Conservation (phyloP, 441 rosid species). For the California macrophylla region DNA sequence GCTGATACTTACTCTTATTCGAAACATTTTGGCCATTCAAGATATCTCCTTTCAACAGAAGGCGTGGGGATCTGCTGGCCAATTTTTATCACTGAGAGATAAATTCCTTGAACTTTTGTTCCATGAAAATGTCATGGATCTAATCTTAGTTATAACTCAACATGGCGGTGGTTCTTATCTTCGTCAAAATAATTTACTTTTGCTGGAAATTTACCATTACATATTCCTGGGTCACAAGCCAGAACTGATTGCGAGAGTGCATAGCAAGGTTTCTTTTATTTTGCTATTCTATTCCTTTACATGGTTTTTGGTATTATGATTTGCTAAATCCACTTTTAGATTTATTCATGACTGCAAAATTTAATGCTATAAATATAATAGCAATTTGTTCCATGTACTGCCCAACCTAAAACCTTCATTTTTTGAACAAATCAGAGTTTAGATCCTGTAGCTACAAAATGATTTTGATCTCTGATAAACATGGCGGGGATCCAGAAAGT, state of each 20-base stretch:
- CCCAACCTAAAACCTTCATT: background rate
- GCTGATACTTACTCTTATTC: conserved; percentile 74
- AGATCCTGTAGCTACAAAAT: background rate
- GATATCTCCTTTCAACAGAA: conserved; percentile 58
- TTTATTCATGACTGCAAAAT: background rate
- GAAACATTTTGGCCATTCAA: conserved; percentile 79
- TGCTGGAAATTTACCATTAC: conserved; percentile 67
- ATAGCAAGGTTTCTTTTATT: conserved; percentile 33
- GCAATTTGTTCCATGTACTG: background rate
- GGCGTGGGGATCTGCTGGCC: conserved; percentile 58
- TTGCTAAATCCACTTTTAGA: background rate
- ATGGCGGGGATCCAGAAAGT: background rate
- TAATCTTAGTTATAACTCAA: conserved; percentile 59
- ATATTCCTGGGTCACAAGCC: conserved; percentile 74
- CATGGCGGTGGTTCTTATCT: conserved; percentile 52
- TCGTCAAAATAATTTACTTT: conserved; percentile 75
- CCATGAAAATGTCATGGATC: conserved; percentile 74
- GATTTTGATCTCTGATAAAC: background rate
- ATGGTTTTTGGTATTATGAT: background rate
- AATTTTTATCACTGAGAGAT: conserved; percentile 63
- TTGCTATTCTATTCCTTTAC: background rate
- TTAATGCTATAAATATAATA: background rate
- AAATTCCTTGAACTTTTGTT: conserved; percentile 69
- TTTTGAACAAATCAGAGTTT: background rate
- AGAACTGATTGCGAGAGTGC: conserved; percentile 52